Evolutionary conservation across 306 rosid species (phyloP).

Genomic region (Trifolium fragiferum): DNA sequence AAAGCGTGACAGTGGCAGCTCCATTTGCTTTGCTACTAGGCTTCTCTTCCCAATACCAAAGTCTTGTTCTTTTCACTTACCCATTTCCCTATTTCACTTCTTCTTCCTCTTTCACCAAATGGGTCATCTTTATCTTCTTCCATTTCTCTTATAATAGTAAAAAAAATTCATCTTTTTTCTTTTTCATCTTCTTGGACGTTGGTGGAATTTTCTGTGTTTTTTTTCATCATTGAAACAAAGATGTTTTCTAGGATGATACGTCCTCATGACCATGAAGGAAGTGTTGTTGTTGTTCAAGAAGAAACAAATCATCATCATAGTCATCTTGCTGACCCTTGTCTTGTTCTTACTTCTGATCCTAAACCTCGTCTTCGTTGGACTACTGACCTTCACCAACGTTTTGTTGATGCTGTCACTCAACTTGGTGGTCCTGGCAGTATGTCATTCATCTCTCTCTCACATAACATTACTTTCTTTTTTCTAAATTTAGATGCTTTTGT

Average conservation of each 20-base stretch:
- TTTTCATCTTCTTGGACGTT: neutral
- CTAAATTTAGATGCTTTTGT: neutral
- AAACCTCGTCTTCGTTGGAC: conserved; percentile 99
- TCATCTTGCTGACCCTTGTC: conserved; percentile 76
- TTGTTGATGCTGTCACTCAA: conserved; percentile 94
- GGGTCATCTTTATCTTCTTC: conserved; percentile 39
- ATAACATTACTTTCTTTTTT: neutral
- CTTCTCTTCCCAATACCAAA: conserved; percentile 27
- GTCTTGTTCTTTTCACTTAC: conserved; percentile 45
- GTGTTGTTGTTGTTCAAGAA: conserved; percentile 37
- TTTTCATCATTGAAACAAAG: neutral
- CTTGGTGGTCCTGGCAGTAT: conserved; percentile 90
- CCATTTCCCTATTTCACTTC: conserved; percentile 19
- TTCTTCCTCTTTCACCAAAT: conserved; percentile 37
- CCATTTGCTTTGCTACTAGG: conserved; percentile 30
- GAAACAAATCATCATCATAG: conserved; percentile 46
- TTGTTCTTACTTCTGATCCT: conserved; percentile 92
- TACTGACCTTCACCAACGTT: conserved; percentile 92
- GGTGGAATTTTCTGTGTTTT: neutral
- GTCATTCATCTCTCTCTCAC: conserved; percentile 24
- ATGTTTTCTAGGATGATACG: conserved; percentile 53
- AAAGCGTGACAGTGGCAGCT: conserved; percentile 56
- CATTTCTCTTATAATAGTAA: conserved; percentile 26
- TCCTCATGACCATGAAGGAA: conserved; percentile 42
- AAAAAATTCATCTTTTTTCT: neutral